phyloP scores from a whole-genome alignment of 2,329 filamentous ascomycete genomes.

The Sarocladium oryzae region DNA sequence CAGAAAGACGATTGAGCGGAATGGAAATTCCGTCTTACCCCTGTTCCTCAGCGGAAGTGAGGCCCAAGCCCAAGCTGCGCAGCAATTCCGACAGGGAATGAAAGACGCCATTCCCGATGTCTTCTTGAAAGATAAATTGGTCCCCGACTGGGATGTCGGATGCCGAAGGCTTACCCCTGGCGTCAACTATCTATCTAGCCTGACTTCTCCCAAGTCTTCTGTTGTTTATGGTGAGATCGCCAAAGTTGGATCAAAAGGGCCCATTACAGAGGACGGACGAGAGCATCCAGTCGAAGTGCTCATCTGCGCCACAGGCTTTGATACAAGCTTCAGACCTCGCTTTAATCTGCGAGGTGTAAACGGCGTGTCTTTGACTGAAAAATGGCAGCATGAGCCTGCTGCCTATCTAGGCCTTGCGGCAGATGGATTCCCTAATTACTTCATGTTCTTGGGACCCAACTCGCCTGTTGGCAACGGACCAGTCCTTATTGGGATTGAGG shows the following conservation, averaged over 20 bases:
- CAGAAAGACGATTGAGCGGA: conserved; percentile 36
- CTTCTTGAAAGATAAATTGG: neutral
- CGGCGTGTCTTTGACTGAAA: conserved; percentile 42
- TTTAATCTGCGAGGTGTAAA: conserved; percentile 42
- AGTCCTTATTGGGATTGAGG: too few relatives aligned
- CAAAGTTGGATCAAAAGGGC: conserved; percentile 36
- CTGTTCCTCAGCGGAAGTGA: conserved; percentile 33
- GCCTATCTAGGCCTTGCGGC: conserved; percentile 50
- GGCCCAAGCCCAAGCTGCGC: too few relatives aligned
- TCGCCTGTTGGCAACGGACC: conserved; percentile 31
- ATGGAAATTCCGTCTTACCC: conserved; percentile 39
- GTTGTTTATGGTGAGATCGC: conserved; percentile 33
- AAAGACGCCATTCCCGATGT: too few relatives aligned
- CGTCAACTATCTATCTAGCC: conserved; percentile 40
- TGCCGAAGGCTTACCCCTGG: conserved; percentile 38
- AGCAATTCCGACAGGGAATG: too few relatives aligned
- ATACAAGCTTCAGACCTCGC: conserved; percentile 44
- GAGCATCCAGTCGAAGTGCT: conserved; percentile 47
- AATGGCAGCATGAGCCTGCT: conserved; percentile 38
- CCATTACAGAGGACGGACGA: conserved; percentile 38
- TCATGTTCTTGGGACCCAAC: conserved; percentile 38
- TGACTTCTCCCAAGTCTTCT: conserved; percentile 40
- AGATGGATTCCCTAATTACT: conserved; percentile 47
- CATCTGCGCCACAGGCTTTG: conserved; percentile 52
- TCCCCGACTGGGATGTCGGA: neutral